Conservation (phyloP, 768 basidiomycete genomes). For the Lyophyllum shimeji region DNA sequence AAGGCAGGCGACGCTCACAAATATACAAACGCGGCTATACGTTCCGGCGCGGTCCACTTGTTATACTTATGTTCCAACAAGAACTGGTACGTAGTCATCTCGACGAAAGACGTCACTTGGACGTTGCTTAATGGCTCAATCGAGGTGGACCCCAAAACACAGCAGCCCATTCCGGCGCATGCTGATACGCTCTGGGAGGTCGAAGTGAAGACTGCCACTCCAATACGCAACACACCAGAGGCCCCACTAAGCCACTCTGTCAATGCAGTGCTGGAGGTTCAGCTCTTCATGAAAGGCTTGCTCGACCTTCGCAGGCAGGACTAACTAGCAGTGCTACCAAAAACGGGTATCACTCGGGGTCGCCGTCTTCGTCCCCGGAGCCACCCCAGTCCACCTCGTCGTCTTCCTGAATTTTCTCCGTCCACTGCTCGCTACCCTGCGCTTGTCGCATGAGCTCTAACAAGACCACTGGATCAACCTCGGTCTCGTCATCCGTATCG, state of each 20-base stretch:
- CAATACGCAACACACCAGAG: slow-evolving; percentile 76
- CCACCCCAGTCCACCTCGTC: slow-evolving; percentile 55
- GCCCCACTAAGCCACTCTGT: slow-evolving; percentile 70
- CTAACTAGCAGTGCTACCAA: slow-evolving; percentile 24
- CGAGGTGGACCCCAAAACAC: slow-evolving; percentile 74
- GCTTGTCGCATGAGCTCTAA: slow-evolving; percentile 42
- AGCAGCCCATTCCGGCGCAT: slow-evolving; percentile 75
- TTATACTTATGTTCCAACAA: slow-evolving; percentile 85
- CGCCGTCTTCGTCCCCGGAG: slow-evolving; percentile 31
- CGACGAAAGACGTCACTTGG: background rate
- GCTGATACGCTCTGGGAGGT: slow-evolving; percentile 85
- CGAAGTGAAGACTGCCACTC: slow-evolving; percentile 80
- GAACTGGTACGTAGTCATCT: slow-evolving; percentile 55
- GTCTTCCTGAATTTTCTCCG: slow-evolving; percentile 31
- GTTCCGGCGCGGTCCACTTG: slow-evolving; percentile 67
- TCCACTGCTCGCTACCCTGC: slow-evolving; percentile 25
- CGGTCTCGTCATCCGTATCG: slow-evolving; percentile 20
- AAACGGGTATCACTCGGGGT: slow-evolving; percentile 17
- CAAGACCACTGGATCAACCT: slow-evolving; percentile 40
- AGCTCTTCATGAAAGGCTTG: slow-evolving; percentile 81
- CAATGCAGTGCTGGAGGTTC: slow-evolving; percentile 78
- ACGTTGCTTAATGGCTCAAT: slow-evolving; percentile 1
- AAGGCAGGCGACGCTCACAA: slow-evolving; percentile 60
- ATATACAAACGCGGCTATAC: slow-evolving; percentile 81
- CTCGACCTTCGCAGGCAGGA: slow-evolving; percentile 78